Percentiles rank a stretch among this genome's conserved stretches.
Evolutionary conservation across 2,329 filamentous ascomycete species (phyloP).

Genomic region (Ophiostoma perfectum): DNA sequence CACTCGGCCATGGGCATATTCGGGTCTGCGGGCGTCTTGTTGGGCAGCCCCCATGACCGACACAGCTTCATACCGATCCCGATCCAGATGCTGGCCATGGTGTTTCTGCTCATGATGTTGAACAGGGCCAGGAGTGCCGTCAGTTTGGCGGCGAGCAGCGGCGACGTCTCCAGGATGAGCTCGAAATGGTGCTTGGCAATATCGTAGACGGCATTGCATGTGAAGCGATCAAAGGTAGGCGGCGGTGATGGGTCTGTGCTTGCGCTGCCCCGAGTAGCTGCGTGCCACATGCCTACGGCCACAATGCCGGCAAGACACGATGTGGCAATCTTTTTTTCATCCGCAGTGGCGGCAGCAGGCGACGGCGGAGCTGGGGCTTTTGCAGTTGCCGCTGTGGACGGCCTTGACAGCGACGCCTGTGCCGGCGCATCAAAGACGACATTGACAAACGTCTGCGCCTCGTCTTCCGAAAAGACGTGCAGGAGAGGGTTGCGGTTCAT

Average conservation of each 20-base stretch:
- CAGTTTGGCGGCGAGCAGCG: slow-evolving; percentile 32
- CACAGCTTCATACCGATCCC: slow-evolving; percentile 30
- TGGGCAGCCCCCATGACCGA: slow-evolving; percentile 27
- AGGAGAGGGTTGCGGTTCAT: slow-evolving; percentile 30
- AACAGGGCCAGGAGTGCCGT: slow-evolving; percentile 32
- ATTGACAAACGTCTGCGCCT: slow-evolving; percentile 26
- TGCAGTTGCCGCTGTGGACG: not conserved
- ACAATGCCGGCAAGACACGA: slow-evolving; percentile 31
- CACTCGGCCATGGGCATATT: slow-evolving; percentile 22
- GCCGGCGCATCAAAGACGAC: slow-evolving; percentile 24
- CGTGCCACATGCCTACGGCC: slow-evolving; percentile 32
- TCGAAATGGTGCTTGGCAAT: slow-evolving; percentile 31
- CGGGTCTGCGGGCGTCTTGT: slow-evolving; percentile 17
- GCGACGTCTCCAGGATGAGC: slow-evolving; percentile 28
- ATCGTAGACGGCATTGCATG: slow-evolving; percentile 29
- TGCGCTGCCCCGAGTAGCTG: slow-evolving; percentile 2
- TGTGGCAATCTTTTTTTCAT: slow-evolving; percentile 26
- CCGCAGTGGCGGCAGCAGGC: not conserved
- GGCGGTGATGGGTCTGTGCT: slow-evolving; percentile 1
- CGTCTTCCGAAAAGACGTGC: slow-evolving; percentile 30
- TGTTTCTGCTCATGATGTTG: slow-evolving; percentile 32
- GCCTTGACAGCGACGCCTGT: not conserved
- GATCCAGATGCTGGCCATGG: slow-evolving; percentile 31
- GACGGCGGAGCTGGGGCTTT: not conserved
- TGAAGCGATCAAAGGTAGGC: slow-evolving; percentile 21